These are phyloP conservation scores for Spathaspora passalidarum DNA, from an alignment of 805 yeast genomes.

Conservation along the genomic window DNA sequence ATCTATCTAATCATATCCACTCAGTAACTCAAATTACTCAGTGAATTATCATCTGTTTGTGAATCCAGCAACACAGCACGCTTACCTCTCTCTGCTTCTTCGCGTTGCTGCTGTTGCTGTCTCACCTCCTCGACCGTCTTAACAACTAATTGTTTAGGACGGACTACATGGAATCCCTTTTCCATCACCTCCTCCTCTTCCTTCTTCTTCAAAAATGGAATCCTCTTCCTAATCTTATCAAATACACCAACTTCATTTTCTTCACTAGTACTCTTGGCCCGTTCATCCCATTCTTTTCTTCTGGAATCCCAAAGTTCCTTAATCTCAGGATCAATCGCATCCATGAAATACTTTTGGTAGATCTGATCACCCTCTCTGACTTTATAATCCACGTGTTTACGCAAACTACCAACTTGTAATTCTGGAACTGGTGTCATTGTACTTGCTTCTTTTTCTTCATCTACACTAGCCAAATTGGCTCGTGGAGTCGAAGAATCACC, in stretches of 20 bases:
- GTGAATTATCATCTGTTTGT: not conserved
- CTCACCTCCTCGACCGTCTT: constrained; percentile 12
- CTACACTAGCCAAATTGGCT: not conserved
- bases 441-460: constrained; percentile 2
- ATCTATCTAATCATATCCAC: not conserved
- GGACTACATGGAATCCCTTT: constrained; percentile 30
- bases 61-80: no score
- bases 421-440: constrained; percentile 12
- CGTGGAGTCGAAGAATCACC: not conserved
- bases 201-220: not conserved
- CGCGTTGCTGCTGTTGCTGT: not conserved
- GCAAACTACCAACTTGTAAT: constrained; percentile 13
- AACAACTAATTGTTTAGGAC: constrained; percentile 34
- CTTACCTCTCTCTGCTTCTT: constrained; percentile 9
- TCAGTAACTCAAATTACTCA: not conserved
- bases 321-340: constrained; percentile 51
- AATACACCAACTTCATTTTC: not conserved
- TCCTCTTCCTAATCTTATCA: not conserved
- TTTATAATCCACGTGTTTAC: constrained; percentile 45
- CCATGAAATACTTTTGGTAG: constrained; percentile 36
- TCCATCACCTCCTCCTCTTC: constrained; percentile 1
- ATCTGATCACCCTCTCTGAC: constrained; percentile 60
- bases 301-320: constrained; percentile 51
- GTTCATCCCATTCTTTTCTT: constrained; percentile 11
- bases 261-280: not conserved